Conservation (phyloP, 164 flowering plant genomes). For the Nymphaea thermarum region DNA sequence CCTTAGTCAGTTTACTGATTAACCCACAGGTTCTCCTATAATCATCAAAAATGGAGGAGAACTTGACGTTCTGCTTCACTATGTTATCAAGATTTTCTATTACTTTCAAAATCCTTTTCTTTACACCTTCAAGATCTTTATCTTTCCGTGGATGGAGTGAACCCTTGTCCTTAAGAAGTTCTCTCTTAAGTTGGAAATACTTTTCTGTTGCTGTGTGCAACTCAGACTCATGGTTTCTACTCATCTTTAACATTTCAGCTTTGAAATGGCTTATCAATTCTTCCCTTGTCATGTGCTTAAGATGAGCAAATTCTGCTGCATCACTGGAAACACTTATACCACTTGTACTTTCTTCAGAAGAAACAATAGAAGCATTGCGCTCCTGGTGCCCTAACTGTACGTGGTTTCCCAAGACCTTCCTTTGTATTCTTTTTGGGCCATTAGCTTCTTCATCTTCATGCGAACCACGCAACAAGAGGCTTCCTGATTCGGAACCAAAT, state of each 20-base stretch:
- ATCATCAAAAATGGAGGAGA: slow-evolving; percentile 16
- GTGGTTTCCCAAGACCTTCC: slow-evolving; percentile 26
- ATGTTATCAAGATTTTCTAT: slow-evolving; percentile 44
- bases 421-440: slow-evolving; percentile 22
- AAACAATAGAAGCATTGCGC: slow-evolving; percentile 12
- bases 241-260: slow-evolving; percentile 49
- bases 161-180: slow-evolving; percentile 42
- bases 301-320: slow-evolving; percentile 26
- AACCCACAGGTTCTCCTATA: slow-evolving; percentile 19
- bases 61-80: slow-evolving; percentile 37
- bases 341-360: slow-evolving; percentile 25
- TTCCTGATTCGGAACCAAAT: slow-evolving; percentile 30
- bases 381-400: slow-evolving; percentile 18
- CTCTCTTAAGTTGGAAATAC: slow-evolving; percentile 41
- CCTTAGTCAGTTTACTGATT: slow-evolving; percentile 35
- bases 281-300: slow-evolving; percentile 43
- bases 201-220: slow-evolving; percentile 52
- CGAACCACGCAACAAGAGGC: slow-evolving; percentile 34
- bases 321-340: slow-evolving; percentile 23
- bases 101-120: slow-evolving; percentile 55
- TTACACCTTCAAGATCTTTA: slow-evolving; percentile 51
- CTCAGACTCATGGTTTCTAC: slow-evolving; percentile 54
- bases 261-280: slow-evolving; percentile 40
- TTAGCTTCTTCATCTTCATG: slow-evolving; percentile 29
- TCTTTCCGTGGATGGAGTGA: slow-evolving; percentile 37